Percentiles rank a stretch among this genome's conserved stretches.
phyloP scores from a whole-genome alignment of 129 eudicot species.

The Flaveria linearis region DNA sequence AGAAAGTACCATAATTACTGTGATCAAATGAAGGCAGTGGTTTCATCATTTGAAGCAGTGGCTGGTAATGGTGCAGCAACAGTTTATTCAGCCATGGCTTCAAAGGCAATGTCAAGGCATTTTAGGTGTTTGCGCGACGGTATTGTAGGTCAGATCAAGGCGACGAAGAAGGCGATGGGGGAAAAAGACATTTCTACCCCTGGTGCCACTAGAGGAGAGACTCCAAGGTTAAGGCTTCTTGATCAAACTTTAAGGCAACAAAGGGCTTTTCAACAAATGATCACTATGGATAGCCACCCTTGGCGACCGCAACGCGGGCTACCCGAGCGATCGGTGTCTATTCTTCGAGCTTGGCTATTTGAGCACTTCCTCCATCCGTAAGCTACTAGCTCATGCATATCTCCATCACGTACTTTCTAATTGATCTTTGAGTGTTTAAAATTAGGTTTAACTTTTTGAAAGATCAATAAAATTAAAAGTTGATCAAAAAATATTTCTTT shows the following conservation, averaged over 20 bases:
- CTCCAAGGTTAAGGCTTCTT: slow-evolving; percentile 87
- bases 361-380: slow-evolving; percentile 99
- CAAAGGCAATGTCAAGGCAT: slow-evolving; percentile 98
- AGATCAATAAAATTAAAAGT: not conserved
- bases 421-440: slow-evolving; percentile 9
- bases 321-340: slow-evolving; percentile 89
- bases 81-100: slow-evolving; percentile 82
- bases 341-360: slow-evolving; percentile 99
- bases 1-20: slow-evolving; percentile 93
- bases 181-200: slow-evolving; percentile 72
- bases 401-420: not conserved
- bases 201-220: slow-evolving; percentile 81
- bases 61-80: slow-evolving; percentile 81
- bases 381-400: slow-evolving; percentile 16
- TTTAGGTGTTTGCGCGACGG: slow-evolving; percentile 88
- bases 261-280: slow-evolving; percentile 88
- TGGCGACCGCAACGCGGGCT: slow-evolving; percentile 98
- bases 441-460: slow-evolving; percentile 7
- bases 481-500: not conserved
- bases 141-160: slow-evolving; percentile 72
- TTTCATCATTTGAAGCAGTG: slow-evolving; percentile 78
- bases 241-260: slow-evolving; percentile 93
- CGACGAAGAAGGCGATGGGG: slow-evolving; percentile 75
- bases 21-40: slow-evolving; percentile 89
- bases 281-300: slow-evolving; percentile 86